phyloP scores from a whole-genome alignment of 2,329 filamentous ascomycete species.

The Beauveria rudraprayagi region DNA sequence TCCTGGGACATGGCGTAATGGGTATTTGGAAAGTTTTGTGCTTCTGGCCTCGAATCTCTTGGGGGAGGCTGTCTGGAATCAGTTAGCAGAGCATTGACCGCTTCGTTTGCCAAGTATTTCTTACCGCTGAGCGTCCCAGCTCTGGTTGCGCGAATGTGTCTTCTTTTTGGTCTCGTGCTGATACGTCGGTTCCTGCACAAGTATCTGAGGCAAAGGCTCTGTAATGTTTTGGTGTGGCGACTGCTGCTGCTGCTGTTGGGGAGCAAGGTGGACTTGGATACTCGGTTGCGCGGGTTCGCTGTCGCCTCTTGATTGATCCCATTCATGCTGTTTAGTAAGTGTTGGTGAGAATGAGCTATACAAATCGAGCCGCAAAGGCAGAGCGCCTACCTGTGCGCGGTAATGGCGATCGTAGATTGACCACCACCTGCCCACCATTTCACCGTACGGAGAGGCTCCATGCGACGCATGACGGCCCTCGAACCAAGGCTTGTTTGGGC shows the following conservation, averaged over 20 bases:
- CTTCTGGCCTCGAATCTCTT: conserved; percentile 69
- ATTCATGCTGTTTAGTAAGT: neutral
- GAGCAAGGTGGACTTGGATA: conserved; percentile 15
- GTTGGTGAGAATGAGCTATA: neutral
- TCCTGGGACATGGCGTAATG: conserved; percentile 81
- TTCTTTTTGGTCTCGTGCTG: conserved; percentile 18
- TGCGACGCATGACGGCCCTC: conserved; percentile 48
- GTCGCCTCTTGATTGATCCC: neutral
- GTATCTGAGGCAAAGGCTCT: neutral
- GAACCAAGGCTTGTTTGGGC: conserved; percentile 81
- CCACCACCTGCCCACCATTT: conserved; percentile 89
- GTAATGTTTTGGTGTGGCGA: conserved; percentile 8
- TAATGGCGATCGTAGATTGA: conserved; percentile 87
- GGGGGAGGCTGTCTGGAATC: conserved; percentile 52
- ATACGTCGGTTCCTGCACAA: neutral
- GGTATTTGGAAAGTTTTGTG: conserved; percentile 68
- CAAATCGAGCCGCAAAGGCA: neutral
- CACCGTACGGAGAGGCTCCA: conserved; percentile 61
- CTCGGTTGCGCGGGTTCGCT: neutral
- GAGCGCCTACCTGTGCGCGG: conserved; percentile 36
- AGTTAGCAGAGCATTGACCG: conserved; percentile 12
- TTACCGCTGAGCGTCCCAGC: conserved; percentile 50
- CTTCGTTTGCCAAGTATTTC: conserved; percentile 10
- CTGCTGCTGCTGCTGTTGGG: conserved; percentile 3
- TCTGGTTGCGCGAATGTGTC: conserved; percentile 22